phyloP scores from a whole-genome alignment of 441 rosid genomes.

The Arabidopsis lyrata region DNA sequence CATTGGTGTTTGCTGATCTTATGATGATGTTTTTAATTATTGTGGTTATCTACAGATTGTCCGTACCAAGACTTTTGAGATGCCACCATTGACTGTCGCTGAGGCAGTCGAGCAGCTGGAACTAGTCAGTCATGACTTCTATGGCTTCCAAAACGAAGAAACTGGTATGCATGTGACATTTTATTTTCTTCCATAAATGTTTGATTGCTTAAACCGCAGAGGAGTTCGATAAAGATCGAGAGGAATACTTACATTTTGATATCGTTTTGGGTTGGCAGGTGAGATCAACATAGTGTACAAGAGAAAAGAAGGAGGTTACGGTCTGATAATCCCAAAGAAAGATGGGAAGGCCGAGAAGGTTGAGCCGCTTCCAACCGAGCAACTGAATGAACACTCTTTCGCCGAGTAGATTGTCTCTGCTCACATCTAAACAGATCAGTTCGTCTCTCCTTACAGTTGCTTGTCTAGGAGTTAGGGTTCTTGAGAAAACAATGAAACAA shows the following conservation, averaged over 20 bases:
- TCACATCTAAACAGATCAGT: conserved; percentile 15
- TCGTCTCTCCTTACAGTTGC: conserved; percentile 21
- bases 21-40: neutral
- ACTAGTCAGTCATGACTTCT: conserved; percentile 84
- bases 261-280: conserved; percentile 49
- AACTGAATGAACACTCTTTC: conserved; percentile 57
- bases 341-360: conserved; percentile 61
- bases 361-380: conserved; percentile 65
- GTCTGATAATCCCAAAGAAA: conserved; percentile 83
- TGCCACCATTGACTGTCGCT: conserved; percentile 84
- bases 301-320: conserved; percentile 89
- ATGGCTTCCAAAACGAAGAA: conserved; percentile 87
- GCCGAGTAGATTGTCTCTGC: conserved; percentile 47
- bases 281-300: conserved; percentile 89
- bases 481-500: conserved; percentile 20
- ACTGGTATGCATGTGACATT: conserved; percentile 60
- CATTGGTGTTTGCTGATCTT: neutral
- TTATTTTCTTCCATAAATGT: neutral
- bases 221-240: neutral
- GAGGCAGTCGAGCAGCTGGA: conserved; percentile 95
- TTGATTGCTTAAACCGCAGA: neutral
- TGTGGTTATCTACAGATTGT: conserved; percentile 58
- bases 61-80: conserved; percentile 86
- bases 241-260: conserved; percentile 2
- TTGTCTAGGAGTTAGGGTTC: conserved; percentile 16